phyloP scores from a whole-genome alignment of 192 early-diverging fungal genomes.

The Podila horticola region DNA sequence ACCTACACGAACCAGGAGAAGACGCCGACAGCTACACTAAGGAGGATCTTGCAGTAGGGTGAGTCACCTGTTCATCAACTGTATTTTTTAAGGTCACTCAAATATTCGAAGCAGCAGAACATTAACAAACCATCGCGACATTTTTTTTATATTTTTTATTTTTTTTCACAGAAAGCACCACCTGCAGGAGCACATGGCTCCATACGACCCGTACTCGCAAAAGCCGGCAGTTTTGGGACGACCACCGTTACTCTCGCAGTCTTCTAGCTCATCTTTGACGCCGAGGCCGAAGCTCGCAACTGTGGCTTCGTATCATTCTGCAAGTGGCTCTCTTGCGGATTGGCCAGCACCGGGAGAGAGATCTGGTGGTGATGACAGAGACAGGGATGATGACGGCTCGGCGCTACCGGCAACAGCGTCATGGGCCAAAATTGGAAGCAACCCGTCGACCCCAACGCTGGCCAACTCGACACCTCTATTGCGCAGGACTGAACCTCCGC shows the following conservation, averaged over 20 bases:
- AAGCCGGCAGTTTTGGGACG: constrained; percentile 18
- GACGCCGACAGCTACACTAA: constrained; percentile 94
- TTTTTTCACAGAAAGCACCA: constrained; percentile 32
- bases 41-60: constrained; percentile 88
- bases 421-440: constrained; percentile 61
- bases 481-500: constrained; percentile 42
- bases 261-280: constrained; percentile 26
- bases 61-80: constrained; percentile 16
- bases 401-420: constrained; percentile 69
- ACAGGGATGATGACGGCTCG: constrained; percentile 57
- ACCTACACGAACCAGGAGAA: constrained; percentile 93
- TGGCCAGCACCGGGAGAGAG: constrained; percentile 50
- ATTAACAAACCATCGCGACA: neutral
- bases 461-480: constrained; percentile 24
- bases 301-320: constrained; percentile 28
- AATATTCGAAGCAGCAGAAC: neutral
- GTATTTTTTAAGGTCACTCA: neutral
- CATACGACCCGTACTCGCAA: constrained; percentile 37
- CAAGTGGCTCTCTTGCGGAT: constrained; percentile 19
- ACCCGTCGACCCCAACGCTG: constrained; percentile 41
- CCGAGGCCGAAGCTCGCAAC: constrained; percentile 27
- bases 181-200: constrained; percentile 36
- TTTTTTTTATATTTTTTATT: neutral
- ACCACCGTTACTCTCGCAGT: constrained; percentile 21
- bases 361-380: constrained; percentile 22